Conservation (phyloP, 805 yeast genomes). For the Starmerella floris region DNA sequence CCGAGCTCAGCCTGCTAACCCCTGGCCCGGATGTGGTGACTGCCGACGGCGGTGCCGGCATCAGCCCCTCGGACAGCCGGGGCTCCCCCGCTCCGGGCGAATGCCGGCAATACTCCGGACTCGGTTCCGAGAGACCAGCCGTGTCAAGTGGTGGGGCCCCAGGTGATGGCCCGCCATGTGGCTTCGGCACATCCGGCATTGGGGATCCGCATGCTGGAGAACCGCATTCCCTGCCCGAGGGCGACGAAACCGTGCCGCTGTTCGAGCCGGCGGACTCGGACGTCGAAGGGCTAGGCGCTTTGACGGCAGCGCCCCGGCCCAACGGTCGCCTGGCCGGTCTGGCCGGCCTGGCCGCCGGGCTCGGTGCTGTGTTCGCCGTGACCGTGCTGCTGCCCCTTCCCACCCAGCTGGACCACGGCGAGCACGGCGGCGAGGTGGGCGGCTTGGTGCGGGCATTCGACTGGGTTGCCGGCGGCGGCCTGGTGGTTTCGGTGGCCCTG, state of each 20-base stretch:
- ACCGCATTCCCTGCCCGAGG: background rate
- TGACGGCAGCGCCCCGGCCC: conserved; percentile 20
- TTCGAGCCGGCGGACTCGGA: conserved; percentile 3
- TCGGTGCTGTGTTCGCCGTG: conserved; percentile 44
- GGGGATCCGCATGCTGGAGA: background rate
- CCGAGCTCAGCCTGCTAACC: conserved; percentile 28
- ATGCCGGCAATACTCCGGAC: too few relatives aligned
- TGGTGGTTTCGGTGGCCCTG: conserved; percentile 28
- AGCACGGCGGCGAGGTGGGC: background rate
- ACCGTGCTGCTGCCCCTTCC: conserved; percentile 50
- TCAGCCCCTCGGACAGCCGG: background rate
- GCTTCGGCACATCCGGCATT: background rate
- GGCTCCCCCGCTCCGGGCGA: background rate
- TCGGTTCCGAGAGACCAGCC: background rate
- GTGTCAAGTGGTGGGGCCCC: too few relatives aligned
- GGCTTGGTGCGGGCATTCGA: conserved; percentile 32
- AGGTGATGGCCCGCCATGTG: background rate
- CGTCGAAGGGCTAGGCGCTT: conserved; percentile 6
- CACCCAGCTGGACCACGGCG: conserved; percentile 33
- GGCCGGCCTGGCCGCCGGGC: conserved; percentile 33
- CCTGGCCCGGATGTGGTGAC: background rate
- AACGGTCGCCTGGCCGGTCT: conserved; percentile 48
- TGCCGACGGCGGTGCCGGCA: background rate
- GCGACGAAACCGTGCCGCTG: conserved; percentile 12
- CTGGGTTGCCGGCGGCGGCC: conserved; percentile 18